These are phyloP conservation scores for Pichiaceae sp. DNA, from an alignment of 1,139 yeast genomes.

Conservation along the genomic window DNA sequence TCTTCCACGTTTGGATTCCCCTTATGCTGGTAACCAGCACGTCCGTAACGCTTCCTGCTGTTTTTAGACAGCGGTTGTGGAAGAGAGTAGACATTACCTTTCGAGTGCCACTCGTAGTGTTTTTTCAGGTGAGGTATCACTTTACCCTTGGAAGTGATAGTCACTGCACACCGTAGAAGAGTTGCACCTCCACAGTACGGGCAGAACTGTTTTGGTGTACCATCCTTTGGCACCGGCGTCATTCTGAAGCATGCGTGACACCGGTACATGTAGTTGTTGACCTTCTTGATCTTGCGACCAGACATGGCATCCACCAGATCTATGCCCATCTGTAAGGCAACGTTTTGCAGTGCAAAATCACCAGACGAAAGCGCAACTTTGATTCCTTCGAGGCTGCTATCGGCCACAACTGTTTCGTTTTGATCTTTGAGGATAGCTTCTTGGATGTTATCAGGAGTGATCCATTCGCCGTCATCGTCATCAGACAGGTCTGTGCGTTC, in stretches of 20 bases:
- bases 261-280: conserved; percentile 87
- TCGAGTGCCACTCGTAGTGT: conserved; percentile 88
- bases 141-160: conserved; percentile 71
- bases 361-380: conserved; percentile 87
- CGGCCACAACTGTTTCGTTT: conserved; percentile 37
- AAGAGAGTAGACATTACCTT: conserved; percentile 76
- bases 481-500: conserved; percentile 40
- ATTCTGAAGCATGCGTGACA: conserved; percentile 94
- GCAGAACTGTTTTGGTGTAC: conserved; percentile 80
- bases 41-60: conserved; percentile 53
- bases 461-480: conserved; percentile 93
- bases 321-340: conserved; percentile 82
- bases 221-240: conserved; percentile 68
- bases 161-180: conserved; percentile 80
- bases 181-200: conserved; percentile 96
- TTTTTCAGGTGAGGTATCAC: conserved; percentile 85
- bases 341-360: conserved; percentile 97
- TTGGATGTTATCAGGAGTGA: conserved; percentile 75
- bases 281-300: conserved; percentile 77
- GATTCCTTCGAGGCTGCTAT: conserved; percentile 26
- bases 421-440: conserved; percentile 62
- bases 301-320: conserved; percentile 78
- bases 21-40: conserved; percentile 60
- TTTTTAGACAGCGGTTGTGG: conserved; percentile 69
- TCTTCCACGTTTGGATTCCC: conserved; percentile 41